A percentile compares a stretch with the other conserved stretches of the same genome.
Evolutionary conservation across 2,329 filamentous ascomycete genomes (phyloP).

Genomic region (Dactylonectria macrodidyma): DNA sequence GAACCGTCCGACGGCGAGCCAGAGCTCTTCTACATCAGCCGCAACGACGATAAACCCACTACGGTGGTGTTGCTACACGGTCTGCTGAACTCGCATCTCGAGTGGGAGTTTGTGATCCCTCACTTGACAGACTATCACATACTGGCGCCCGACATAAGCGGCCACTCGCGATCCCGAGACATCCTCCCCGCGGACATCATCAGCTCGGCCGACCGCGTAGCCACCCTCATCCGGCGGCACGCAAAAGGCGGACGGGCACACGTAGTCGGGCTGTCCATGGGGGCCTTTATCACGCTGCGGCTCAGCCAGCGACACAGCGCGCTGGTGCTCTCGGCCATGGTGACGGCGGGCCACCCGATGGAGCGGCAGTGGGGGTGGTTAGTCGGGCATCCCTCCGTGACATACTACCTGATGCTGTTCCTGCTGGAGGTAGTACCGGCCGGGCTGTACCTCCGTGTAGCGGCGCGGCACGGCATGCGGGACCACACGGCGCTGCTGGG

Average conservation of each 20-base stretch:
- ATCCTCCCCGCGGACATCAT: slow-evolving; percentile 51
- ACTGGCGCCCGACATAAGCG: slow-evolving; percentile 56
- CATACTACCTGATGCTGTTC: slow-evolving; percentile 44
- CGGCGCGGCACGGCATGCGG: slow-evolving; percentile 46
- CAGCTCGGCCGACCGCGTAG: slow-evolving; percentile 51
- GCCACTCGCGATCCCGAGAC: slow-evolving; percentile 55
- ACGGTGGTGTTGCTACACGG: slow-evolving; percentile 53
- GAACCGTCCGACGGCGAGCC: slow-evolving; percentile 9
- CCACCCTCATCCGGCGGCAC: slow-evolving; percentile 53
- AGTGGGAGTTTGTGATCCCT: slow-evolving; percentile 53
- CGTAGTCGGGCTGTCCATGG: slow-evolving; percentile 58
- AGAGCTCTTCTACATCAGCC: slow-evolving; percentile 47
- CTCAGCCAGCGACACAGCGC: slow-evolving; percentile 53
- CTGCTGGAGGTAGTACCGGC: slow-evolving; percentile 47
- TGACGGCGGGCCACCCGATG: slow-evolving; percentile 53
- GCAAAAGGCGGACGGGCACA: slow-evolving; percentile 56
- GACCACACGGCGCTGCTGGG: slow-evolving; percentile 48
- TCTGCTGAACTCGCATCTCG: slow-evolving; percentile 52
- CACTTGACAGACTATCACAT: slow-evolving; percentile 56
- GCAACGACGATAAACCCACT: slow-evolving; percentile 47
- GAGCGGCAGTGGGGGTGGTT: slow-evolving; percentile 43
- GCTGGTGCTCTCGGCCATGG: slow-evolving; percentile 53
- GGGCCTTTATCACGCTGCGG: slow-evolving; percentile 54
- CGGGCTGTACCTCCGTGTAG: slow-evolving; percentile 46
- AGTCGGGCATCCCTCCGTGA: slow-evolving; percentile 48